Evolutionary conservation across 176 grass and related monocot genomes (phyloP).

Genomic region (Calamus simplicifolius): DNA sequence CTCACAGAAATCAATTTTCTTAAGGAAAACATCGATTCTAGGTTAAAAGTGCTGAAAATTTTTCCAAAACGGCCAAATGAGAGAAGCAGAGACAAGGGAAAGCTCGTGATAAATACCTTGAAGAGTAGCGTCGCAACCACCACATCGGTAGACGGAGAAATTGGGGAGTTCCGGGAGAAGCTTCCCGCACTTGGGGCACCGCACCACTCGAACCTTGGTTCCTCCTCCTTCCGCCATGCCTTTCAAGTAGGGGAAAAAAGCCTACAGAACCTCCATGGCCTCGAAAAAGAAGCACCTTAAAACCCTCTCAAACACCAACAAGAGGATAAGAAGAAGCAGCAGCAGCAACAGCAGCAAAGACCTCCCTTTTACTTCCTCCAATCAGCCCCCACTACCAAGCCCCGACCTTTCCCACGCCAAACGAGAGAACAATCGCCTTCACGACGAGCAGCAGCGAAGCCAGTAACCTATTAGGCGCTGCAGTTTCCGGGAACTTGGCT

Average conservation of each 20-base stretch:
- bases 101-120: conserved; percentile 34
- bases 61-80: background rate
- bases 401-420: background rate
- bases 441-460: background rate
- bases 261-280: too few species aligned
- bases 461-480: too few species aligned
- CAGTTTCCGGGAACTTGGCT: too few species aligned
- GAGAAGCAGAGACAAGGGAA: background rate
- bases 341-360: too few species aligned
- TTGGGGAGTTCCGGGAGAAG: conserved; percentile 83
- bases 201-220: conserved; percentile 72
- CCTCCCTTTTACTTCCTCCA: background rate
- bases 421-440: background rate
- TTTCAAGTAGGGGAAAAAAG: background rate
- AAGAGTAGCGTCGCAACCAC: conserved; percentile 74
- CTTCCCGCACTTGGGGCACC: conserved; percentile 93
- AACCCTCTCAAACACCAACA: too few species aligned
- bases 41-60: background rate
- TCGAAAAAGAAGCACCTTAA: too few species aligned
- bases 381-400: background rate
- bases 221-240: conserved; percentile 17
- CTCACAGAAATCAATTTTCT: too few species aligned
- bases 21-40: too few species aligned
- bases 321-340: too few species aligned
- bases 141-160: conserved; percentile 87